Evolutionary conservation across 2,329 filamentous ascomycete species (phyloP).

Genomic region (Arthrocladium fulminans): DNA sequence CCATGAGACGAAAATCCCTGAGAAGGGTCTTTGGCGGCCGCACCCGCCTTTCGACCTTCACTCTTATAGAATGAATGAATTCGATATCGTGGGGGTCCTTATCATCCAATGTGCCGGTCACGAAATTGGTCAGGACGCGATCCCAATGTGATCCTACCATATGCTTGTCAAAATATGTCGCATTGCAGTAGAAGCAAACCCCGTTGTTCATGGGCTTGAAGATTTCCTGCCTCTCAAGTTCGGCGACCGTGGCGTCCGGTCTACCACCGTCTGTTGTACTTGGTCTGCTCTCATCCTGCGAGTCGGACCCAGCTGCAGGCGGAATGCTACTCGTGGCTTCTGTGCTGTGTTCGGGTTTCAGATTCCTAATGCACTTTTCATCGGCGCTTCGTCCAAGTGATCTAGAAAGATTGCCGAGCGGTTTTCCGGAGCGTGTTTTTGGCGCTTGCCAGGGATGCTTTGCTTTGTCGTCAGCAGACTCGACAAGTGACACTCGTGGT

Average conservation of each 20-base stretch:
- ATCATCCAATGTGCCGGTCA: constrained; percentile 6
- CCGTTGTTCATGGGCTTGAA: constrained; percentile 13
- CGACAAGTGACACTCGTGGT: background rate
- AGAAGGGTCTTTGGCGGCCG: constrained; percentile 11
- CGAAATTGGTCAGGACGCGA: constrained; percentile 10
- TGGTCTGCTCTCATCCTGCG: background rate
- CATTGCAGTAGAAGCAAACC: constrained; percentile 18
- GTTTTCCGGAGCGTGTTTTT: background rate
- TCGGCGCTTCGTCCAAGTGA: background rate
- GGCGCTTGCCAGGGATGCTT: background rate
- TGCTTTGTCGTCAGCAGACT: background rate
- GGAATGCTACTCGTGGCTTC: constrained; percentile 12
- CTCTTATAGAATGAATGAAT: constrained; percentile 15
- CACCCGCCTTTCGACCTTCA: background rate
- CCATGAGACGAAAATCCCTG: constrained; percentile 17
- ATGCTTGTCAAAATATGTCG: constrained; percentile 10
- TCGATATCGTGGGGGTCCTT: constrained; percentile 19
- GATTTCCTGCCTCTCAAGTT: background rate
- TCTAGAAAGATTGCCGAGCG: background rate
- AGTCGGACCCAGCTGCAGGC: background rate
- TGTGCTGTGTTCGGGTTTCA: background rate
- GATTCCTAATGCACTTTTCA: too few relatives aligned
- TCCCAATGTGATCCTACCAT: constrained; percentile 17
- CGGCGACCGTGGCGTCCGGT: too few relatives aligned
- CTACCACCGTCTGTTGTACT: too few relatives aligned